Base-by-base conservation (phyloP, 768 basidiomycete genomes). In the Nidularia pulvinata region DNA sequence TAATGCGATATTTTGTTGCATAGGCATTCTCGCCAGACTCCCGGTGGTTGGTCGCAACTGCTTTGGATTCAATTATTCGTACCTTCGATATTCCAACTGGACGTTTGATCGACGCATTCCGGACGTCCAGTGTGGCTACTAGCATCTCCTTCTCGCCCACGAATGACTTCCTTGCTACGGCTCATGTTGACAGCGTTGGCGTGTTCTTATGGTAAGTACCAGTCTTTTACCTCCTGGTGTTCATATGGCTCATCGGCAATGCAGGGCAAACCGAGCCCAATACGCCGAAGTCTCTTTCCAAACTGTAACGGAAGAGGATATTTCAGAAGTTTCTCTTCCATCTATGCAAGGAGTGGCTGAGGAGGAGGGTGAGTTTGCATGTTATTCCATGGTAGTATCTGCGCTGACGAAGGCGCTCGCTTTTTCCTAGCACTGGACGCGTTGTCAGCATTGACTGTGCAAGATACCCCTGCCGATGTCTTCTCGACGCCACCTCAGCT, bases 81-180 rank as follows among this genome's bases (percentile, higher is more conserved):
- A 98, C 96, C 2, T 99, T 93, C 67, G 96, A 99, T 65, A 80
- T 99, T 25, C 96, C 97, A 1, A 93, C 95, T 14, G 95, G 95
- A 5, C 80, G 86, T 30, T 75, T 98, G 36, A 95, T 99, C 50
- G 94, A 98, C 61, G 93, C 86, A 0, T 98, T 99, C 76, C 81
- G 84, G 51, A 94, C 93, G 7, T 73, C 88, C 32, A 92, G 89
- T 59, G 82, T 96, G 25, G 93, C 96, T 5, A 95, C 93, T 0
- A 93, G 89, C 63, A 71, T 99, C 16, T 80, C 93, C 1, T 96
- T 99, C 68, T 98, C 95, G 2, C 97, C 97, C 0, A 89, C 93
- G 0, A 90, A 91, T 52, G 97, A 98, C 68, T 98, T 99, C 74
- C 72, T 99, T 57, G 97, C 97, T 1, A 95, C 95, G 7, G 80